phyloP scores from a whole-genome alignment of 2,329 filamentous ascomycete species.

The Amphichorda felina region DNA sequence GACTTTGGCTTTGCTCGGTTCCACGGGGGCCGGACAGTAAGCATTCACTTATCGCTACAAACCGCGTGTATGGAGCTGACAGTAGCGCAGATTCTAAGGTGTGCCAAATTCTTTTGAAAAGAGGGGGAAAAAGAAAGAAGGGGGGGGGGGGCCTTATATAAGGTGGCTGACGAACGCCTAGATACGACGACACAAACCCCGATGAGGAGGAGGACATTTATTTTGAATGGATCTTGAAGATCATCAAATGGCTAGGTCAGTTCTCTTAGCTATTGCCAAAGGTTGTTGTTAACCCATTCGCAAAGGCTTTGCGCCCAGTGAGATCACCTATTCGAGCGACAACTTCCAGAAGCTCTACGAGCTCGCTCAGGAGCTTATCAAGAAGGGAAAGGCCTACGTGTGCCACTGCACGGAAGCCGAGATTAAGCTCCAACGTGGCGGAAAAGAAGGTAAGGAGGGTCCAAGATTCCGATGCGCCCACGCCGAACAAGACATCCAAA shows the following conservation, averaged over 20 bases:
- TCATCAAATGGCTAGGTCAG: conserved; percentile 75
- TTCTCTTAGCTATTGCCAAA: too few relatives aligned
- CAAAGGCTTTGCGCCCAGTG: conserved; percentile 17
- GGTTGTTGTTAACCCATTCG: too few relatives aligned
- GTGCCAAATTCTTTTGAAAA: conserved; percentile 8
- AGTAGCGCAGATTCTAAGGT: too few relatives aligned
- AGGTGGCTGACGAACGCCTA: too few relatives aligned
- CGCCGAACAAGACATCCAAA: conserved; percentile 60
- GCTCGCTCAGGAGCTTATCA: conserved; percentile 71
- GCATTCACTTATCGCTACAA: too few relatives aligned
- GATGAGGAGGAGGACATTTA: conserved; percentile 86
- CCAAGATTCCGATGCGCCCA: conserved; percentile 76
- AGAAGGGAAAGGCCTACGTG: conserved; percentile 58
- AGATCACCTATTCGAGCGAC: conserved; percentile 75
- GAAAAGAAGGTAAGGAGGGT: conserved; percentile 51
- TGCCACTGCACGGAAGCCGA: conserved; percentile 74
- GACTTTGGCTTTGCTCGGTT: conserved; percentile 91
- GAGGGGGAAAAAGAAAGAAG: too few relatives aligned
- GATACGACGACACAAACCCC: conserved; percentile 94
- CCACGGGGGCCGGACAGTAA: conserved; percentile 73
- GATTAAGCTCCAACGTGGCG: conserved; percentile 78
- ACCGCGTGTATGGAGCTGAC: too few relatives aligned
- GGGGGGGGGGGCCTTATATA: too few relatives aligned
- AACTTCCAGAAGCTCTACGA: conserved; percentile 78
- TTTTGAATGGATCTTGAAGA: conserved; percentile 77